Evolutionary conservation across 495 filamentous ascomycete genomes (phyloP), one percentile per base, ranked within the genome.

Genomic region (Penicillium psychrofluorescens): DNA sequence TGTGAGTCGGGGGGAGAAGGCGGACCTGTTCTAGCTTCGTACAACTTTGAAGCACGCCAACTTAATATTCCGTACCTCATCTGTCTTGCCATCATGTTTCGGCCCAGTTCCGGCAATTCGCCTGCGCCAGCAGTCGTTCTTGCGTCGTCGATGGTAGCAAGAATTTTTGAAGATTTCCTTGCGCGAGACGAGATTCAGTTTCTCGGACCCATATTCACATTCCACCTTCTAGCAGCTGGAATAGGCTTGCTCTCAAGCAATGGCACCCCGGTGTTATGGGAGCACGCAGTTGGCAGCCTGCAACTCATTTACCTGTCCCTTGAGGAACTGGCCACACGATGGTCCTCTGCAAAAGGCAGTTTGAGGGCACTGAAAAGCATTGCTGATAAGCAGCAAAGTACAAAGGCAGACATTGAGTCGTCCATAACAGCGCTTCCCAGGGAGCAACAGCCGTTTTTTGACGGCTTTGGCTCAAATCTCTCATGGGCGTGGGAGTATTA

Each of bases 111-210:
- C 1, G 51, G 49, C n/a, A 34, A 45, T 16, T 45, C 48, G 10
- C 46, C 51, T 0, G 55, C 55, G 9, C 41, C 51, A 11, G 52
- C 48, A 11, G 41, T 47, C 13, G 41, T 54, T 9, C 44, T 59
- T 10, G 53, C 56, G 27, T 54, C 56, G 0, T 56, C 56, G 6
- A 48, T 54, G 15, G 29, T 59, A 6, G 56, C 50, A 8, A 47
- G 49, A 2, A 56, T 59, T 4, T 56, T 54, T 22, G 56, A 59
- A 45, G 56, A 59, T 27, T 59, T 59, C 29, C 50, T 59, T 0
- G 56, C 56, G 16, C 40, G 56, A 37, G 56, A 59, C 35, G 56
- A 59, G 40, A 42, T 56, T 12, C 53, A 56, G 32, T 56, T 45
- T 9, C 27, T 59, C 11, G 47, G 50, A 11, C 51, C 56, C 1